Evolutionary conservation across 2,329 filamentous ascomycete genomes (phyloP), one percentile per base, ranked within the genome.

Genomic region (Ophiocordyceps camponoti-saundersi): DNA sequence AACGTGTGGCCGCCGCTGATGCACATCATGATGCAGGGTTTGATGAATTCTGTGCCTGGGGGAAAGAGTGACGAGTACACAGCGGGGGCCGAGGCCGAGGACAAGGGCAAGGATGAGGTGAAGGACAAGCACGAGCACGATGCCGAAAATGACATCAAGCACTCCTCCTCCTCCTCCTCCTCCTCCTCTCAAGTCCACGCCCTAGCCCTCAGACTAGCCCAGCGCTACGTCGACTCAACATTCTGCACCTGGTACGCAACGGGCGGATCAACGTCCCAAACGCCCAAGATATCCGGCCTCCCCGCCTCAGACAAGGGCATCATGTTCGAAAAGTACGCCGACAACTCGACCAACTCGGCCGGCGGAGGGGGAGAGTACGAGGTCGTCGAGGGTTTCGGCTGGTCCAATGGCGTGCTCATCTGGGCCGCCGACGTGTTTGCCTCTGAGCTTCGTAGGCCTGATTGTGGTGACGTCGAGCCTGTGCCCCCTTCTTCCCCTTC

Each of bases 171-270:
- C 4, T 26, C 23, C 23, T 26, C 23, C 23, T 26, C 23, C 26
- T 10, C 26, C 26, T 29, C 26, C 4, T 29, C 26, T 11, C 26
- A 66, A 49, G 67, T 76, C 1, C 75, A 77, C 51, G 60, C 66
- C 10, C 65, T 82, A 1, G 75, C 79, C 0, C 65, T 80, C 2
- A 59, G 65, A 4, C 64, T 84, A 6, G 79, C 70, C 2, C 80
- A 83, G 62, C 72, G 79, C 36, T 83, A 82, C 53, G 63, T 82
- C 36, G 79, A 82, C 59, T 79, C 74, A 18, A 70, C 79, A 1
- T 83, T 82, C 57, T 84, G 80, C 64, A 82, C 79, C 0, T 83
- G 79, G 80, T 76, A 72, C 48, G 75, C 75, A 6, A 83, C 80
- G 0, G 80, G 80, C 21, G 80, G 79, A 3, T 69, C 71, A 2